A percentile compares a stretch with the other conserved stretches of the same genome.
Evolutionary conservation across 1,139 yeast genomes (phyloP).

Genomic region (Dujonia santamariae): DNA sequence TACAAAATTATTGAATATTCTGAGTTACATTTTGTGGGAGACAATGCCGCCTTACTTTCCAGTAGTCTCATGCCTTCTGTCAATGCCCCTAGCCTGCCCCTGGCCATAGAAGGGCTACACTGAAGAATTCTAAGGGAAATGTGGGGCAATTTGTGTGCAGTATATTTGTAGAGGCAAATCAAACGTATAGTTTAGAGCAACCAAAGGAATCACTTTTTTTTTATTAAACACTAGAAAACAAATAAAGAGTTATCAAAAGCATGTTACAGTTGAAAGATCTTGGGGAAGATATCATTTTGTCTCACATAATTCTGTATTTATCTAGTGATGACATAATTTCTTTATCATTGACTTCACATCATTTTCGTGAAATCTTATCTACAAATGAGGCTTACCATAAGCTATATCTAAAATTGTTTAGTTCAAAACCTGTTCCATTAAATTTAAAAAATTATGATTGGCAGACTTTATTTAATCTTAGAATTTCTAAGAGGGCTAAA

Average conservation of each 20-base stretch:
- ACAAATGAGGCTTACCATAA: slow-evolving; percentile 31
- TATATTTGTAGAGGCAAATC: too few species aligned
- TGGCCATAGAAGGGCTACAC: too few species aligned
- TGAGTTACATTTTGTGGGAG: too few species aligned
- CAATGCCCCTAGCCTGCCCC: too few species aligned
- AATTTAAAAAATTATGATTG: slow-evolving; percentile 40
- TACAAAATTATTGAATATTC: neutral
- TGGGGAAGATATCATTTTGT: slow-evolving; percentile 46
- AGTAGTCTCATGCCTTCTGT: too few species aligned
- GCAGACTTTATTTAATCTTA: slow-evolving; percentile 45
- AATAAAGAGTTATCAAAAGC: too few species aligned
- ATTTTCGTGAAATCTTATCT: slow-evolving; percentile 23
- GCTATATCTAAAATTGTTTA: slow-evolving; percentile 50
- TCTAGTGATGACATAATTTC: slow-evolving; percentile 44
- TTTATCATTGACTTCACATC: slow-evolving; percentile 43
- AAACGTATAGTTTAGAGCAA: too few species aligned
- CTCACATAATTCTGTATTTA: slow-evolving; percentile 34
- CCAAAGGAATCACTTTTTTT: too few species aligned
- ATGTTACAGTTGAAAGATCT: slow-evolving; percentile 19
- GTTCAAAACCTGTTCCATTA: slow-evolving; percentile 40
- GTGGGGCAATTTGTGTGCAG: too few species aligned
- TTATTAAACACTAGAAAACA: too few species aligned
- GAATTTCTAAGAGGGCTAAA: slow-evolving; percentile 37
- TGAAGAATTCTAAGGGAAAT: too few species aligned
- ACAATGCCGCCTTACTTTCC: too few species aligned